These are phyloP conservation scores for Aechmea fasciata DNA, from an alignment of 176 grass and related monocot species.

Conservation along the genomic window DNA sequence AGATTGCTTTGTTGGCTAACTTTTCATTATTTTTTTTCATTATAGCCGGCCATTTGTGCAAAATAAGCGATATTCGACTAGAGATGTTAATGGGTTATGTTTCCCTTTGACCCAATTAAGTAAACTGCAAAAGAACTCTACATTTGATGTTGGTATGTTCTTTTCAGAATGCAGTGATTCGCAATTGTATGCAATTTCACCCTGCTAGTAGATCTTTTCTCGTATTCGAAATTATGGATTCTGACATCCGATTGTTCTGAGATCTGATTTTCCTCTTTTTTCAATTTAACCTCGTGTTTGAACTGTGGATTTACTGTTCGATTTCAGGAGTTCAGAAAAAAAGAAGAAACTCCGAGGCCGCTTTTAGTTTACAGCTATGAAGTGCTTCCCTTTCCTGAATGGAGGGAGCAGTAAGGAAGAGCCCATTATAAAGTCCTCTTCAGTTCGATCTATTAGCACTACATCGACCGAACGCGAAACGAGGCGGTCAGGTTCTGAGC, in stretches of 20 bases:
- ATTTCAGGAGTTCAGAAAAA: neutral
- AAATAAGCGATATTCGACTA: too few relatives aligned
- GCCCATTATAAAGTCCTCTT: constrained; percentile 29
- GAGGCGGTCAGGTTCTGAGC: constrained; percentile 55
- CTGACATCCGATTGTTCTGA: neutral
- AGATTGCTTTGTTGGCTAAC: too few relatives aligned
- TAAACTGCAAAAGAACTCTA: too few relatives aligned
- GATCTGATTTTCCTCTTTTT: neutral
- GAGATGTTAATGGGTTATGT: too few relatives aligned
- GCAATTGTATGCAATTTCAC: too few relatives aligned
- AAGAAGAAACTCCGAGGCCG: neutral
- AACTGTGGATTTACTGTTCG: neutral
- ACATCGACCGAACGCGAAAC: constrained; percentile 55
- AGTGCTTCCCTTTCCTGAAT: constrained; percentile 60
- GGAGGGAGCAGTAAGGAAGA: constrained; percentile 24
- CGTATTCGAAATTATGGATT: neutral
- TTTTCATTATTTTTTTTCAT: too few relatives aligned
- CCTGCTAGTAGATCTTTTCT: too few relatives aligned
- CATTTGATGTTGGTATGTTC: too few relatives aligned
- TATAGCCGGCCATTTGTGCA: too few relatives aligned
- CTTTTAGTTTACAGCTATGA: constrained; percentile 34
- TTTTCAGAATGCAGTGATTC: too few relatives aligned
- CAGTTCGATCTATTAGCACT: constrained; percentile 62
- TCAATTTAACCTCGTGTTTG: neutral
- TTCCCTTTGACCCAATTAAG: too few relatives aligned